Percentiles rank a stretch among this genome's conserved stretches.
These are phyloP conservation scores for Suillus luteus DNA, from an alignment of 768 basidiomycete genomes.

Conservation along the genomic window DNA sequence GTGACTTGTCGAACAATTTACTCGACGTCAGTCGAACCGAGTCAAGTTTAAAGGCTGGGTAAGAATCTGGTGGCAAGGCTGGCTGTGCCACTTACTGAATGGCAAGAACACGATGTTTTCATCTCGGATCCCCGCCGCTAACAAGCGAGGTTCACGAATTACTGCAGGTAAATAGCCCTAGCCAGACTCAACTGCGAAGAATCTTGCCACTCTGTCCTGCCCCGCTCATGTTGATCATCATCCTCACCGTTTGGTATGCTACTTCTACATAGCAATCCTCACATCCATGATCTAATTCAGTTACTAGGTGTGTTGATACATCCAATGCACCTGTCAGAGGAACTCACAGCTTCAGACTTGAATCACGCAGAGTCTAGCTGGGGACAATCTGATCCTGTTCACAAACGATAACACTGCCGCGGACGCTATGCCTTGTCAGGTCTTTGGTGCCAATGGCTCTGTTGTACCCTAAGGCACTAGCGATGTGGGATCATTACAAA, in stretches of 20 bases:
- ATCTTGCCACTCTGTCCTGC: not conserved
- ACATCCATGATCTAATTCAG: not conserved
- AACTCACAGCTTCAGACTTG: not conserved
- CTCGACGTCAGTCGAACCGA: not conserved
- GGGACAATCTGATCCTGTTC: not conserved
- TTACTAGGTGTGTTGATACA: not conserved
- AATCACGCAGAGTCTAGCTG: not conserved
- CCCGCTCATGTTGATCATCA: not conserved
- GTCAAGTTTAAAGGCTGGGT: not conserved
- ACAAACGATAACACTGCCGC: not conserved
- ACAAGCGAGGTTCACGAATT: not conserved
- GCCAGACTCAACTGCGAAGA: not conserved
- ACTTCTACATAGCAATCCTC: not conserved
- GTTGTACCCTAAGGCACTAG: not conserved
- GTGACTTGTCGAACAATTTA: not conserved
- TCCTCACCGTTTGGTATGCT: not conserved
- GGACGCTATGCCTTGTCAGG: not conserved
- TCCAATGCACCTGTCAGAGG: not conserved
- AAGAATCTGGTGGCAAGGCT: not conserved
- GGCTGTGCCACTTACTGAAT: not conserved
- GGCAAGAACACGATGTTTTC: conserved; percentile 6
- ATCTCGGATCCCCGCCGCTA: conserved; percentile 5
- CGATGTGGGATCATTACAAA: not conserved
- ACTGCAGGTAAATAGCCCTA: conserved; percentile 3
- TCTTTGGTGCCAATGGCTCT: not conserved